Conservation (phyloP, 2,329 filamentous ascomycete species). For the Chaetomiaceae sp. region DNA sequence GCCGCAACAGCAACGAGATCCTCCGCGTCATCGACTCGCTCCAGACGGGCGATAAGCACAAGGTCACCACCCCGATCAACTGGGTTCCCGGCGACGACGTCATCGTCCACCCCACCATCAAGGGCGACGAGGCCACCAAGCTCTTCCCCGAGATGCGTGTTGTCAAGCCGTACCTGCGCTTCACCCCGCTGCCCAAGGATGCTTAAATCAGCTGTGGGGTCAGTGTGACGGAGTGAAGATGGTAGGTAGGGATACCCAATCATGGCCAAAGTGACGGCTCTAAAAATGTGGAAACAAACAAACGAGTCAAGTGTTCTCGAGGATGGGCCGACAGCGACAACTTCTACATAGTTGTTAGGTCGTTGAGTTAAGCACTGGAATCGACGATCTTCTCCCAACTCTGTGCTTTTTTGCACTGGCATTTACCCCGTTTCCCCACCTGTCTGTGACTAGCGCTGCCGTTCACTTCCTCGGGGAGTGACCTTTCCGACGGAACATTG, state of each 20-base stretch:
- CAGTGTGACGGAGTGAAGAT: too few relatives aligned
- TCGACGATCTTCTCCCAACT: constrained; percentile 7
- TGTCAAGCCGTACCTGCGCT: constrained; percentile 70
- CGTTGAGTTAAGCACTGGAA: neutral
- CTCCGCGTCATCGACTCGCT: constrained; percentile 75
- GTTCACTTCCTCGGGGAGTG: too few relatives aligned
- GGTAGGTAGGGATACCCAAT: too few relatives aligned
- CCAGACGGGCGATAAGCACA: constrained; percentile 82
- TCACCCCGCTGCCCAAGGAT: constrained; percentile 61
- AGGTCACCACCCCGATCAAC: constrained; percentile 83
- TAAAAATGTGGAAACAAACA: too few relatives aligned
- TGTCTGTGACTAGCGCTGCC: neutral
- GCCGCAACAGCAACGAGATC: constrained; percentile 76
- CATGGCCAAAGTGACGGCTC: too few relatives aligned
- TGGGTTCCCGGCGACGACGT: constrained; percentile 88
- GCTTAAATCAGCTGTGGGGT: too few relatives aligned
- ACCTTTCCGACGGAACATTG: neutral
- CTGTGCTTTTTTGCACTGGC: neutral
- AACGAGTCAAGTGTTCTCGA: too few relatives aligned
- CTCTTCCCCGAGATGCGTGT: constrained; percentile 75
- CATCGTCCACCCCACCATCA: constrained; percentile 80
- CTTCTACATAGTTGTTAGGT: too few relatives aligned
- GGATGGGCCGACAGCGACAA: too few relatives aligned
- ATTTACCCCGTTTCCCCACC: neutral
- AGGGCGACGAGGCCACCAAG: constrained; percentile 79